phyloP scores from a whole-genome alignment of 495 filamentous ascomycete genomes.

The Tuber melanosporum region DNA sequence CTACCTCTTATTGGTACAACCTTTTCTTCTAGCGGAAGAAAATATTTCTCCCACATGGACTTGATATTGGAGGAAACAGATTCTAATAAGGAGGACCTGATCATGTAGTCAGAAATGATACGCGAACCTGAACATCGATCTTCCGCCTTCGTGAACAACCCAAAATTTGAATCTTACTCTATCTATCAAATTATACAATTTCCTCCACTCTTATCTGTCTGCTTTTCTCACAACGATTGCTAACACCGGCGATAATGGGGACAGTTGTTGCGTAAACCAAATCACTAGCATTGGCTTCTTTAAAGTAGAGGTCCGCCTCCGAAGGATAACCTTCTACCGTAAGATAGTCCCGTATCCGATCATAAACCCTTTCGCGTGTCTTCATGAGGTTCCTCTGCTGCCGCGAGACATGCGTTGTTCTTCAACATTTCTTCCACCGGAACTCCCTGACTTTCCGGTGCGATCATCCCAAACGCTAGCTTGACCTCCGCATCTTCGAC shows the following conservation, averaged over 20 bases:
- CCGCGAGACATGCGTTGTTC: background rate
- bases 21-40: no score
- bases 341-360: slow-evolving; percentile 17
- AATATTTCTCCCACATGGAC: no score
- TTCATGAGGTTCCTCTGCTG: slow-evolving; percentile 14
- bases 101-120: no score
- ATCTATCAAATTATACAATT: no score
- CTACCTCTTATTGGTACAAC: no score
- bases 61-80: no score
- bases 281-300: slow-evolving; percentile 26
- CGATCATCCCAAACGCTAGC: slow-evolving; percentile 18
- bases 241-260: slow-evolving; percentile 18
- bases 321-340: slow-evolving; percentile 21
- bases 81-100: no score
- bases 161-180: no score
- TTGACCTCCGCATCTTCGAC: slow-evolving; percentile 13
- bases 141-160: no score
- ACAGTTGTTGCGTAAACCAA: slow-evolving; percentile 12
- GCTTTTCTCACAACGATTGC: no score
- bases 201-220: no score
- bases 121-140: no score
- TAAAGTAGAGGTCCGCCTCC: slow-evolving; percentile 19
- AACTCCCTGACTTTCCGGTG: slow-evolving; percentile 8
- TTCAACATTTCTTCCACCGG: slow-evolving; percentile 21
- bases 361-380: slow-evolving; percentile 17